Evolutionary conservation across 805 yeast genomes (phyloP).

Genomic region (Nakazawaea holstii): DNA sequence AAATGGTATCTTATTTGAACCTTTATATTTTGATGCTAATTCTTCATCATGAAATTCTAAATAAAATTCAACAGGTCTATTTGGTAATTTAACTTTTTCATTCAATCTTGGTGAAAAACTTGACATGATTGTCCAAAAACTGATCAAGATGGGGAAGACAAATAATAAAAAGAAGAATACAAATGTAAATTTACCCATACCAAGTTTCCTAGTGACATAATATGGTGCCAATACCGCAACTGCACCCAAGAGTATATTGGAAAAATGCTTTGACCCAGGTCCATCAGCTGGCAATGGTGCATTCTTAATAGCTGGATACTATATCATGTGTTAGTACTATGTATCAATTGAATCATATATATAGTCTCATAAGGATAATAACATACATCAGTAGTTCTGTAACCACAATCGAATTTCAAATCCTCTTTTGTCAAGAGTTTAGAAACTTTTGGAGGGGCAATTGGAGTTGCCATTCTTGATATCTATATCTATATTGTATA

Average conservation of each 20-base stretch:
- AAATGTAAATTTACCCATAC: slow-evolving; percentile 67
- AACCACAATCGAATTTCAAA: slow-evolving; percentile 36
- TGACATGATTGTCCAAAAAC: slow-evolving; percentile 77
- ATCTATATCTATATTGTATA: too few relatives aligned
- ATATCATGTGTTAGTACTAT: slow-evolving; percentile 1
- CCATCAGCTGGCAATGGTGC: slow-evolving; percentile 92
- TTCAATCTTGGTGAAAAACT: slow-evolving; percentile 77
- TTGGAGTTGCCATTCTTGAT: background rate
- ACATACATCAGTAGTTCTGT: slow-evolving; percentile 42
- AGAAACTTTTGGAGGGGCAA: background rate
- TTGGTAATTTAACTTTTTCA: slow-evolving; percentile 71
- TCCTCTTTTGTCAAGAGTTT: slow-evolving; percentile 5
- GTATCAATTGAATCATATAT: background rate
- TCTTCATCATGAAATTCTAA: slow-evolving; percentile 75
- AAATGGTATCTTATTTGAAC: slow-evolving; percentile 77
- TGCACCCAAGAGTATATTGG: slow-evolving; percentile 48
- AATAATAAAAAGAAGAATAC: slow-evolving; percentile 49
- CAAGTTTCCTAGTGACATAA: slow-evolving; percentile 57
- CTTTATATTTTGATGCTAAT: slow-evolving; percentile 62
- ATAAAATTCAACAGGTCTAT: slow-evolving; percentile 72
- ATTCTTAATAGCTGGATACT: slow-evolving; percentile 71
- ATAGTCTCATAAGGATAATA: too few relatives aligned
- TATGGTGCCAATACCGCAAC: slow-evolving; percentile 55
- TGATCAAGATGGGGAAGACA: slow-evolving; percentile 68
- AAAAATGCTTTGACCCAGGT: slow-evolving; percentile 74